A percentile compares a stretch with the other conserved stretches of the same genome.
Conservation (phyloP, 192 early-diverging fungal species). For the Coemansia sp. region DNA sequence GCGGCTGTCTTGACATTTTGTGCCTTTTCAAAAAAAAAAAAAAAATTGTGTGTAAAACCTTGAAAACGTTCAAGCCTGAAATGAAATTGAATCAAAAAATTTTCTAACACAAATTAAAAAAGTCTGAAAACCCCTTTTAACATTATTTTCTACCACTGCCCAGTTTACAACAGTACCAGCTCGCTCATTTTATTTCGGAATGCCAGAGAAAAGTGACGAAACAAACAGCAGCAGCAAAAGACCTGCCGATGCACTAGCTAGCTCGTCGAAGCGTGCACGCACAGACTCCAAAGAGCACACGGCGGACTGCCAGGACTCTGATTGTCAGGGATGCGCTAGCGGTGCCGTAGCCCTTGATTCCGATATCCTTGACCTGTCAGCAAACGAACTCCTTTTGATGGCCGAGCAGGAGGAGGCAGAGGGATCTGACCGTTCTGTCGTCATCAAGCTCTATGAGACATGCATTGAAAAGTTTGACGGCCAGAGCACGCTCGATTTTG, state of each 20-base stretch:
- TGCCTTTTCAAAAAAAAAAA: too few relatives aligned
- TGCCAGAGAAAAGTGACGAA: not conserved
- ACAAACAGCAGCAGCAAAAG: conserved; percentile 15
- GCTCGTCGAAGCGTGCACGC: conserved; percentile 23
- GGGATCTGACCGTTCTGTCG: conserved; percentile 36
- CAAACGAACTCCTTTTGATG: conserved; percentile 53
- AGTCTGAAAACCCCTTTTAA: too few relatives aligned
- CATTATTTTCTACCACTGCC: too few relatives aligned
- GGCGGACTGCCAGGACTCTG: conserved; percentile 55
- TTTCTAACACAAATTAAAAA: too few relatives aligned
- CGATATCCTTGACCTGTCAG: conserved; percentile 19
- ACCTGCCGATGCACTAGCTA: not conserved
- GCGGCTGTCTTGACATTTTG: conserved; percentile 28
- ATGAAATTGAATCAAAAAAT: too few relatives aligned
- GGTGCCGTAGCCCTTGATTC: conserved; percentile 51
- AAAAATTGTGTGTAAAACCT: too few relatives aligned
- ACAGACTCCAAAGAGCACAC: conserved; percentile 37
- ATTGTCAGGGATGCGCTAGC: conserved; percentile 61
- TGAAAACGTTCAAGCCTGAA: too few relatives aligned
- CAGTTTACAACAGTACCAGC: not conserved
- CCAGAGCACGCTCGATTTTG: conserved; percentile 19
- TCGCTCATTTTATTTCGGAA: not conserved
- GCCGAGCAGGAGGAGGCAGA: conserved; percentile 42
- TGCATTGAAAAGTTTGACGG: conserved; percentile 53
- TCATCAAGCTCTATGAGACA: conserved; percentile 59